Base-by-base conservation (phyloP, 75 land plant genomes). In the Pseudotsuga menziesii region DNA sequence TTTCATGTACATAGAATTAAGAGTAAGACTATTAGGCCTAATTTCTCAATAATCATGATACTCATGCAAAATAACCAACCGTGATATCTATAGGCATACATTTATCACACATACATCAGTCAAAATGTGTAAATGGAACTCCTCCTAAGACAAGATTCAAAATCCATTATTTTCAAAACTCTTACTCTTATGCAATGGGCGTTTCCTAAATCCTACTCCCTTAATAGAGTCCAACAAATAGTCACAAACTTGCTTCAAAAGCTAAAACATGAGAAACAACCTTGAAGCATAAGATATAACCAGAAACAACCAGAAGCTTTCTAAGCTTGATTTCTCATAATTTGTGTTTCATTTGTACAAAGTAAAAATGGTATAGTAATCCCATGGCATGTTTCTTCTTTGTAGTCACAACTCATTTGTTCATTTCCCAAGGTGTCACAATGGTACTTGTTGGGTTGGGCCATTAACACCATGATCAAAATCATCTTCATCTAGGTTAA, bases 251-350 rank as follows among this genome's bases (percentile, higher is more conserved):
- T 64, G 20, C 72, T 2, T 69, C 41, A 11, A 69, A 7, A 69
- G 52, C 52, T 69, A 39, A 35, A 48, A n/a, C 35, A 35, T 52
- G 48, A 69, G 72, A 4, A 69, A 69, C 23, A 69, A 69, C 23
- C 72, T 69, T 69, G 52, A 69, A 19, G 52, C 71, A 67, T 27
- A 55, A 73, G 58, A 73, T 55, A 73, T 23, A 73, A 73, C 75
- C 57, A 16, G 27, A 25, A 73, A 36, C 20, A 73, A 73, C 55
- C 75, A 55, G 26, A 39, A 26, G 23, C 75, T 73, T 73, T 32
- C 35, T 73, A 25, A 73, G 29, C 75, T 55, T 14, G 75, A 73
- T 27, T 25, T 23, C 4, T 73, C 57, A 15, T 25, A 23, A 25
- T 25, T n/a, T n/a, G 27, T 57, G 55, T 73, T 55, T 73, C 75